Conservation (phyloP, 2,329 filamentous ascomycete genomes). For the Claviceps digitariae region DNA sequence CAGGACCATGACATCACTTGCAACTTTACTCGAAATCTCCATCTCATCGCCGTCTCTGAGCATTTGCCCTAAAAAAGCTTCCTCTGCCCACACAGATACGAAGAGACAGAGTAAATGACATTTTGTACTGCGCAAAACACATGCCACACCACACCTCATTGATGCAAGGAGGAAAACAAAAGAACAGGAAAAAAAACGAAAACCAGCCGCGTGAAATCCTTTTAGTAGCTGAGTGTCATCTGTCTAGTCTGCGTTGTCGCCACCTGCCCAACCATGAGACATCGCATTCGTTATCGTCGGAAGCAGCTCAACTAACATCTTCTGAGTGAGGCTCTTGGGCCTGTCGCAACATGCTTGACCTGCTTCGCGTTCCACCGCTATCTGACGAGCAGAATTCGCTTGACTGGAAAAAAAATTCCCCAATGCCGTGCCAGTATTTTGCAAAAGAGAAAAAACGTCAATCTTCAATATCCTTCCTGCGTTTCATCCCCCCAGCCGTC, state of each 20-base stretch:
- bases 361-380: constrained; percentile 1
- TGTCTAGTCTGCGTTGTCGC: constrained; percentile 22
- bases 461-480: background rate
- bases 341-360: constrained; percentile 1
- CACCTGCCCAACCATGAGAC: constrained; percentile 14
- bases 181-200: constrained; percentile 12
- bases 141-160: constrained; percentile 17
- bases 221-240: constrained; percentile 22
- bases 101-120: background rate
- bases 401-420: background rate
- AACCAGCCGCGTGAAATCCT: constrained; percentile 24
- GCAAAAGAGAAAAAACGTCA: constrained; percentile 5
- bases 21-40: background rate
- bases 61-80: background rate
- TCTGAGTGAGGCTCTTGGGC: background rate
- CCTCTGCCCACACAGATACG: background rate
- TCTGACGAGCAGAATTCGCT: constrained; percentile 3
- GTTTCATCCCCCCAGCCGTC: background rate
- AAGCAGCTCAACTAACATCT: constrained; percentile 12
- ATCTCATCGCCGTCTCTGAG: background rate
- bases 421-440: constrained; percentile 1
- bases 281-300: constrained; percentile 13
- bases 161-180: no score
- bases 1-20: background rate
- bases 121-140: background rate